Conservation (phyloP, 2,329 filamentous ascomycete genomes). For the Bipolaris gigantea region DNA sequence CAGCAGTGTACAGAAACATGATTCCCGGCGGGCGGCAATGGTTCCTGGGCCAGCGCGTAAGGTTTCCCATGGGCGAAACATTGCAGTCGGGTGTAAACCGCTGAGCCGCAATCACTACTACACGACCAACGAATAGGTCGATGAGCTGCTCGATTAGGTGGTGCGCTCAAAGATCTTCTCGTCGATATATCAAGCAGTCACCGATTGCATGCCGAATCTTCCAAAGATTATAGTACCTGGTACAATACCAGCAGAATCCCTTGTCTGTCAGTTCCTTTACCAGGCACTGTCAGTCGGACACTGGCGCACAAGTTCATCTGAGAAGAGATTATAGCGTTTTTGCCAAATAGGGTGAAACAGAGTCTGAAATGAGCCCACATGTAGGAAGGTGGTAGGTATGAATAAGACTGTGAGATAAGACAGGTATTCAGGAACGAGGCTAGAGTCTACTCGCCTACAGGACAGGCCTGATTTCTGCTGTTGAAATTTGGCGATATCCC, state of each 20-base stretch:
- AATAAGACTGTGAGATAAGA: not conserved
- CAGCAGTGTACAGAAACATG: conserved; percentile 6
- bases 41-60: conserved; percentile 15
- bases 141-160: not conserved
- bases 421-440: not conserved
- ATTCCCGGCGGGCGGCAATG: conserved; percentile 15
- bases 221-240: not conserved
- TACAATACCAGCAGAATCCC: not conserved
- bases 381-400: not conserved
- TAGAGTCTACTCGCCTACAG: not conserved
- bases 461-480: not conserved
- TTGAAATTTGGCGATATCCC: not conserved
- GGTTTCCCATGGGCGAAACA: conserved; percentile 4
- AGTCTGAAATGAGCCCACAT: not conserved
- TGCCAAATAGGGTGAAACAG: not conserved
- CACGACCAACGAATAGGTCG: not conserved
- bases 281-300: not conserved
- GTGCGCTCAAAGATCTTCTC: not conserved
- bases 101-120: conserved; percentile 26
- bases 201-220: not conserved
- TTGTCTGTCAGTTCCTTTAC: not conserved
- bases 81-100: conserved; percentile 17
- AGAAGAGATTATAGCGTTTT: not conserved
- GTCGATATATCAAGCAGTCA: not conserved
- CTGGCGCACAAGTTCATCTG: not conserved